These are phyloP conservation scores for Saturnispora serradocipensis DNA, from an alignment of 805 yeast genomes.

Conservation along the genomic window DNA sequence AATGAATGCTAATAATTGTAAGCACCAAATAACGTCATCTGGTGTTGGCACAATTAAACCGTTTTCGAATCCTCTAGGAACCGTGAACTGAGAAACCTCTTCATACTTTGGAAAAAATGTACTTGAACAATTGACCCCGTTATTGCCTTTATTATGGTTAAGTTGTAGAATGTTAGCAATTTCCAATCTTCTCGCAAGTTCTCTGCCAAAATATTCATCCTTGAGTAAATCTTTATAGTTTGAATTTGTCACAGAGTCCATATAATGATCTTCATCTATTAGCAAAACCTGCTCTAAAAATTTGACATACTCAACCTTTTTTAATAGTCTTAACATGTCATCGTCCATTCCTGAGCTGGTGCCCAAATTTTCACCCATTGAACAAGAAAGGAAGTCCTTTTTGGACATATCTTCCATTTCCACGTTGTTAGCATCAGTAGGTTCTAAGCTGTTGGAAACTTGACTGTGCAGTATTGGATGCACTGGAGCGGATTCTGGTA, in stretches of 20 bases:
- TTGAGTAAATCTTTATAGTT: constrained; percentile 19
- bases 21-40: constrained; percentile 90
- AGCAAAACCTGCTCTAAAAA: constrained; percentile 23
- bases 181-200: constrained; percentile 21
- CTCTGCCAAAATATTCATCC: constrained; percentile 20
- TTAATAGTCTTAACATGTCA: constrained; percentile 20
- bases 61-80: constrained; percentile 46
- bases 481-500: background rate
- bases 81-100: constrained; percentile 20
- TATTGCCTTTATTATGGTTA: constrained; percentile 1
- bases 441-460: background rate
- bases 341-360: constrained; percentile 12
- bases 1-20: constrained; percentile 85
- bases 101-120: constrained; percentile 16
- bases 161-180: constrained; percentile 23
- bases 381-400: constrained; percentile 7
- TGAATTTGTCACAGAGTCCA: constrained; percentile 9
- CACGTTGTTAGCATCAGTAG: constrained; percentile 21
- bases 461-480: background rate
- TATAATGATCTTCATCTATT: constrained; percentile 12
- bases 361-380: background rate
- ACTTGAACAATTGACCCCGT: constrained; percentile 10
- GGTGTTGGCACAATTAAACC: constrained; percentile 84
- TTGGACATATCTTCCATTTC: constrained; percentile 23
- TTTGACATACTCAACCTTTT: constrained; percentile 22